These are phyloP conservation scores for Rutstroemia sp. DNA, from an alignment of 2,329 filamentous ascomycete genomes.

Conservation along the genomic window DNA sequence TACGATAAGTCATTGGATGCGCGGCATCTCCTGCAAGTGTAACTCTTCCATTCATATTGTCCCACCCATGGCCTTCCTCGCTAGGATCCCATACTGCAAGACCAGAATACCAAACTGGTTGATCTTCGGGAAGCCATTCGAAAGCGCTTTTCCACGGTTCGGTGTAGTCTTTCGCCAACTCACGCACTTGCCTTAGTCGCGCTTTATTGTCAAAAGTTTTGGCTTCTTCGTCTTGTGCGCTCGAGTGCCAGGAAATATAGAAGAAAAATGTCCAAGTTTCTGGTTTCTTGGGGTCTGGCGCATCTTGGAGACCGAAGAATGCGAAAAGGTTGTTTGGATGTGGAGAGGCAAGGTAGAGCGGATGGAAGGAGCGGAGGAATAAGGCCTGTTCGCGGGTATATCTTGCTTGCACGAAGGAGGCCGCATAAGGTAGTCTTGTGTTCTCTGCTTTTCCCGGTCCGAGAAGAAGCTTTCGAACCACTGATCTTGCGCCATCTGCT, in stretches of 20 bases:
- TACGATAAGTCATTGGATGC: slow-evolving; percentile 32
- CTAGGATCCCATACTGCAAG: slow-evolving; percentile 30
- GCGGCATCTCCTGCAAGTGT: slow-evolving; percentile 31
- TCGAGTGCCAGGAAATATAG: slow-evolving; percentile 39
- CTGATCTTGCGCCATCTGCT: slow-evolving; percentile 30
- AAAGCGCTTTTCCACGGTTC: slow-evolving; percentile 39
- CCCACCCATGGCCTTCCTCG: slow-evolving; percentile 26
- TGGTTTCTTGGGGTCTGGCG: slow-evolving; percentile 30
- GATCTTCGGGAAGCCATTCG: slow-evolving; percentile 29
- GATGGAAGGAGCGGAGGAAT: slow-evolving; percentile 37
- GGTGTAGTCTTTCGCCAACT: slow-evolving; percentile 31
- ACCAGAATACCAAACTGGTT: slow-evolving; percentile 26
- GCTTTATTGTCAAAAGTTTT: slow-evolving; percentile 30
- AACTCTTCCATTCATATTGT: slow-evolving; percentile 27
- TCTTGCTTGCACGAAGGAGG: slow-evolving; percentile 37
- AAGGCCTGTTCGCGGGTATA: slow-evolving; percentile 37
- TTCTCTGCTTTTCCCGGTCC: slow-evolving; percentile 27
- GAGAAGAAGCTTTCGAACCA: slow-evolving; percentile 27
- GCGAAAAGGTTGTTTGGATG: slow-evolving; percentile 38
- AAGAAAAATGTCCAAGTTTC: slow-evolving; percentile 39
- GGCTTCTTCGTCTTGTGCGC: slow-evolving; percentile 33
- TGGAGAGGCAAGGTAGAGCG: slow-evolving; percentile 35
- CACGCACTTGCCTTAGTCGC: slow-evolving; percentile 34
- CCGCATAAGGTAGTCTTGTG: slow-evolving; percentile 35
- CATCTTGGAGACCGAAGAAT: slow-evolving; percentile 40